phyloP scores from a whole-genome alignment of 352 stramenopile species.

The Heterotrichella gracilis region DNA sequence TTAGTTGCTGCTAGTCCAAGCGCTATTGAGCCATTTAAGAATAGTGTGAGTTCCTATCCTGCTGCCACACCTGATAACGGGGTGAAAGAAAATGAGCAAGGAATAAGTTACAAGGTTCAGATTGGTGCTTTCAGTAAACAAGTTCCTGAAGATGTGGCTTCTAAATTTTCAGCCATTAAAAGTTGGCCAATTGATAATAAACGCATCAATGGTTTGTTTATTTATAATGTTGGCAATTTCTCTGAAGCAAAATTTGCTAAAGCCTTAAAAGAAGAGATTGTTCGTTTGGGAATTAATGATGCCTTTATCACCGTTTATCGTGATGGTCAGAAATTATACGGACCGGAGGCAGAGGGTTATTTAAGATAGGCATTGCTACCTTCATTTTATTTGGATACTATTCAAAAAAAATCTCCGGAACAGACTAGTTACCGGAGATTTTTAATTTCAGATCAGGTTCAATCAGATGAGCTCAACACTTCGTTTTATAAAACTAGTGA shows the following conservation, averaged over 20 bases:
- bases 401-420: too few relatives aligned
- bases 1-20: background rate
- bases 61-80: background rate
- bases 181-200: background rate
- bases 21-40: conserved; percentile 1
- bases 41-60: background rate
- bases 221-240: conserved; percentile 4
- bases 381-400: too few relatives aligned
- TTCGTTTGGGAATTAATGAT: background rate
- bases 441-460: too few relatives aligned
- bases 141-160: background rate
- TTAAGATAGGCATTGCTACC: too few relatives aligned
- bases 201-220: conserved; percentile 4
- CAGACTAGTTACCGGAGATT: too few relatives aligned
- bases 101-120: background rate
- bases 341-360: background rate
- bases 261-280: background rate
- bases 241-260: background rate
- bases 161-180: background rate
- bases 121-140: background rate
- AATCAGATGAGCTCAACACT: background rate
- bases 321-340: background rate
- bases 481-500: background rate
- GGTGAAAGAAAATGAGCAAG: background rate
- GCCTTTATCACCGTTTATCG: background rate